phyloP scores from a whole-genome alignment of 2,329 filamentous ascomycete genomes.

The Talaromyces sp. region DNA sequence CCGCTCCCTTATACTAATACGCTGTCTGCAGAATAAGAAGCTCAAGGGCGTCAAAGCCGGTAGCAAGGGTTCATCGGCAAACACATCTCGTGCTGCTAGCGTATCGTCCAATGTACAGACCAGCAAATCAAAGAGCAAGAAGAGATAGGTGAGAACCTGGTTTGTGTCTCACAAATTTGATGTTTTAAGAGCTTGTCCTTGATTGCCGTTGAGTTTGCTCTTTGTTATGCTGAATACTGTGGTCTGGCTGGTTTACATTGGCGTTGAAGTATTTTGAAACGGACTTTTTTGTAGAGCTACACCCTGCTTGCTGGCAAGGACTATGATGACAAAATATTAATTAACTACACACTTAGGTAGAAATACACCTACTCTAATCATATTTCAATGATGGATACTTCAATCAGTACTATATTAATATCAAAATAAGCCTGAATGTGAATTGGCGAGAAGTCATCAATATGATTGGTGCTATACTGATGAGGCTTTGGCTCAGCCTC shows the following conservation, averaged over 20 bases:
- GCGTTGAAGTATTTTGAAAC: slow-evolving; percentile 11
- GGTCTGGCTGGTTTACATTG: slow-evolving; percentile 8
- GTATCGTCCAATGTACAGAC: slow-evolving; percentile 66
- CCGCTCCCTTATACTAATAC: not conserved
- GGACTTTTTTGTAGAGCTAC: slow-evolving; percentile 4
- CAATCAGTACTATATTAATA: not conserved
- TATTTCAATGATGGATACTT: not conserved
- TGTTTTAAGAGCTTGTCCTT: not conserved
- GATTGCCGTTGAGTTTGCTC: not conserved
- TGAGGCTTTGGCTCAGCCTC: not conserved
- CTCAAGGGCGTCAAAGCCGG: slow-evolving; percentile 78
- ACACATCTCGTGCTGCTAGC: slow-evolving; percentile 81
- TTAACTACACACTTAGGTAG: not conserved
- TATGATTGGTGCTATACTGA: not conserved
- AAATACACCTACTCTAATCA: not conserved
- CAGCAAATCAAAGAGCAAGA: slow-evolving; percentile 48
- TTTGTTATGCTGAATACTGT: not conserved
- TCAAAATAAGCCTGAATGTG: not conserved
- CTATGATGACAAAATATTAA: slow-evolving; percentile 7
- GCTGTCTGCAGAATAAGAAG: slow-evolving; percentile 71
- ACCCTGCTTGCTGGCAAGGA: not conserved
- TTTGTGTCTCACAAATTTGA: not conserved
- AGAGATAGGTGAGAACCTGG: slow-evolving; percentile 36
- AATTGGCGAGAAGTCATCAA: not conserved
- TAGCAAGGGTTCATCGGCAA: slow-evolving; percentile 70